Conservation (phyloP, 257 asterid species). For the Salvia rosmarinus region DNA sequence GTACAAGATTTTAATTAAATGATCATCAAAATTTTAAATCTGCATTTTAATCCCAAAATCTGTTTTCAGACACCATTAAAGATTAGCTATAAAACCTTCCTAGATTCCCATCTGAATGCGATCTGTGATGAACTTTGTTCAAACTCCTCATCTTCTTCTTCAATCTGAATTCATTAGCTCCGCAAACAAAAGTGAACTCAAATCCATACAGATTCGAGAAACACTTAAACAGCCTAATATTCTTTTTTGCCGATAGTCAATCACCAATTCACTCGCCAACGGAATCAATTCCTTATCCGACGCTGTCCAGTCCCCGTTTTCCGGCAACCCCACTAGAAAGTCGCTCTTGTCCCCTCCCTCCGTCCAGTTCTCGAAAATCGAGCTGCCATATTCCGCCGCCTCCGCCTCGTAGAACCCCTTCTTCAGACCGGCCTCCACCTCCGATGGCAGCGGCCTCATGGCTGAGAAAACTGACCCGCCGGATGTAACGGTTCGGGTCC, state of each 20-base stretch:
- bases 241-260: constrained; percentile 26
- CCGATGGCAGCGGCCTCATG: constrained; percentile 63
- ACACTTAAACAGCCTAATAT: constrained; percentile 61
- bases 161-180: constrained; percentile 36
- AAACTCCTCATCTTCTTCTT: constrained; percentile 30
- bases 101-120: constrained; percentile 35
- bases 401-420: constrained; percentile 48
- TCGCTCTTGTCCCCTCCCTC: constrained; percentile 34
- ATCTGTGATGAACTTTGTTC: constrained; percentile 32
- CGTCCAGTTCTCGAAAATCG: constrained; percentile 73
- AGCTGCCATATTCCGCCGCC: constrained; percentile 60
- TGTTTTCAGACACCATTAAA: not conserved
- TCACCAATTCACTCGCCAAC: constrained; percentile 12
- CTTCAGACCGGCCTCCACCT: constrained; percentile 51
- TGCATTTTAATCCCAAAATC: not conserved
- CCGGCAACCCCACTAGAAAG: constrained; percentile 7
- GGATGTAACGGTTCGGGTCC: constrained; percentile 36
- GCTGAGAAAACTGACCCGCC: constrained; percentile 41
- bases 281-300: constrained; percentile 37
- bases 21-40: too few relatives aligned
- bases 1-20: not conserved
- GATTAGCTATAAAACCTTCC: constrained; percentile 36
- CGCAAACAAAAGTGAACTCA: constrained; percentile 62
- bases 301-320: constrained; percentile 27
- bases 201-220: constrained; percentile 59